phyloP scores from a whole-genome alignment of 805 yeast species.

The Sungouiozyma intestinalis region DNA sequence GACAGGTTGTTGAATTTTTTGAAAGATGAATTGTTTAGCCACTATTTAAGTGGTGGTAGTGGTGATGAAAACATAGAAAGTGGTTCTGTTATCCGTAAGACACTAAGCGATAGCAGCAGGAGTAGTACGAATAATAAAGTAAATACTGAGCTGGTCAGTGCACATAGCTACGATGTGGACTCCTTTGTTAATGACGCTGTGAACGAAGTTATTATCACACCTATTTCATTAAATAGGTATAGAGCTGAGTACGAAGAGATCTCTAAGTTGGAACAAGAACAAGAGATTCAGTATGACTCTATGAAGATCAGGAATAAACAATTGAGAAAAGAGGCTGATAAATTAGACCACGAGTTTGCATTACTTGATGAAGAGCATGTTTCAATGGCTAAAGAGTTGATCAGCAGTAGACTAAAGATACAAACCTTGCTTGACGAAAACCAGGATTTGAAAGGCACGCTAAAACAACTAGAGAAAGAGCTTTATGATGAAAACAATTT shows the following conservation, averaged over 20 bases:
- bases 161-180: conserved; percentile 47
- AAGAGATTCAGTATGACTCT: conserved; percentile 53
- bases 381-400: conserved; percentile 78
- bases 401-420: conserved; percentile 60
- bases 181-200: conserved; percentile 71
- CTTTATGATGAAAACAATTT: conserved; percentile 27
- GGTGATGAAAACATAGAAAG: conserved; percentile 10
- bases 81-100: conserved; percentile 4
- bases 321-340: conserved; percentile 60
- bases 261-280: conserved; percentile 53
- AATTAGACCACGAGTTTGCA: conserved; percentile 59
- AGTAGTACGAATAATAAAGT: not conserved
- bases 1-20: conserved; percentile 69
- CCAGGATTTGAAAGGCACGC: conserved; percentile 41
- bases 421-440: conserved; percentile 74
- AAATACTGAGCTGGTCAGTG: conserved; percentile 1
- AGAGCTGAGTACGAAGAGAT: conserved; percentile 66
- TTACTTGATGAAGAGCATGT: conserved; percentile 74
- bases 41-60: conserved; percentile 39
- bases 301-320: conserved; percentile 58
- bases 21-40: conserved; percentile 69
- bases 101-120: conserved; percentile 3
- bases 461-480: conserved; percentile 36
- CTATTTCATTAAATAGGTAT: conserved; percentile 61
- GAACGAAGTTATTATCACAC: conserved; percentile 52